These are phyloP conservation scores for Umbilicaria muhlenbergii DNA, from an alignment of 495 filamentous ascomycete genomes.

Conservation along the genomic window DNA sequence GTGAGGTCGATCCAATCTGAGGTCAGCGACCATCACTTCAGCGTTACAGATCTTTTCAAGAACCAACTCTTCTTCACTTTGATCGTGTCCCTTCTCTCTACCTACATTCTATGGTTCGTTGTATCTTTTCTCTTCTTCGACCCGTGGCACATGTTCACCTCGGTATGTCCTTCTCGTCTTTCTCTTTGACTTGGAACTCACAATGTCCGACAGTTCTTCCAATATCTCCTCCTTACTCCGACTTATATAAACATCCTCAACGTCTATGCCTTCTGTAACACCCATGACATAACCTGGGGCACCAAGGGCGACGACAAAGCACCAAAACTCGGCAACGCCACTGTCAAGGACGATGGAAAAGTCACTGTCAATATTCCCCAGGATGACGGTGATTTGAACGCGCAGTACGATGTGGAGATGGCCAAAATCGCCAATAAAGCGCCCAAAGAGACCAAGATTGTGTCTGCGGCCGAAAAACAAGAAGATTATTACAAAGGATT, in stretches of 20 bases:
- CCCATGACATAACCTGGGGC: conserved; percentile 94
- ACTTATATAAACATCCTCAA: conserved; percentile 95
- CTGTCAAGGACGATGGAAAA: conserved; percentile 77
- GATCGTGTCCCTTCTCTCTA: conserved; percentile 79
- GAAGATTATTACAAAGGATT: conserved; percentile 98
- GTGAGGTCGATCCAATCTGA: conserved; percentile 66
- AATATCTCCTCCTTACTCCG: conserved; percentile 90
- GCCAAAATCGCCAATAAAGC: conserved; percentile 56
- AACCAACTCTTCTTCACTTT: conserved; percentile 87
- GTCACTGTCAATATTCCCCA: conserved; percentile 86
- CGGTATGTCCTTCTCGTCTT: conserved; percentile 23
- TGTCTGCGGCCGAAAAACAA: conserved; percentile 60
- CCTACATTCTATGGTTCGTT: conserved; percentile 87
- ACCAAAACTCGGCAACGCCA: conserved; percentile 66
- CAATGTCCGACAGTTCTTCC: conserved; percentile 44
- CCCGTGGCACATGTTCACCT: conserved; percentile 98
- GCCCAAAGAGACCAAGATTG: conserved; percentile 44
- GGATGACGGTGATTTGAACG: conserved; percentile 75
- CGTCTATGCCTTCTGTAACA: conserved; percentile 97
- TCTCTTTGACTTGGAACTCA: conserved; percentile 6
- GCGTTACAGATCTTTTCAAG: conserved; percentile 53
- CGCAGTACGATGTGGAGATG: conserved; percentile 83
- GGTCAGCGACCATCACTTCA: conserved; percentile 40
- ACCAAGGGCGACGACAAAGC: conserved; percentile 90
- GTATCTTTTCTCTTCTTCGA: conserved; percentile 93